A percentile compares a stretch with the other conserved stretches of the same genome.
These are phyloP conservation scores for Globisporangium uncinulatum DNA, from an alignment of 352 stramenopile genomes.

Conservation along the genomic window DNA sequence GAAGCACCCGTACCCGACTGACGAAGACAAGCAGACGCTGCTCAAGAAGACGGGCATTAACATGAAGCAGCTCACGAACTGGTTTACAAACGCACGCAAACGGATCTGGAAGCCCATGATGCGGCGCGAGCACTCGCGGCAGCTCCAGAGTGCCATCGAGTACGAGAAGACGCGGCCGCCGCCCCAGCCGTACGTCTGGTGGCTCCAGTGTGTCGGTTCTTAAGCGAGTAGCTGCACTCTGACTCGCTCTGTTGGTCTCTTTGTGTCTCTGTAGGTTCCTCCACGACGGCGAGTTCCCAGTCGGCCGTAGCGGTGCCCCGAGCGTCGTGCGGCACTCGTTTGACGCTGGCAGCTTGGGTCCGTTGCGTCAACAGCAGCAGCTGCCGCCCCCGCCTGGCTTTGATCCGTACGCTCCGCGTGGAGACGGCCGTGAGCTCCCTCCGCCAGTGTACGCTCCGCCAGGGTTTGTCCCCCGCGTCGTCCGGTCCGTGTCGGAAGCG, in stretches of 20 bases:
- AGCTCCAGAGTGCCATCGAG: constrained; percentile 69
- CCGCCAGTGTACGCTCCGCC: constrained; percentile 5
- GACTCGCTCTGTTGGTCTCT: not conserved
- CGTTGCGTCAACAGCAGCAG: constrained; percentile 12
- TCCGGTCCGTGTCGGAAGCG: constrained; percentile 68
- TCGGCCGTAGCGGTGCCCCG: constrained; percentile 17
- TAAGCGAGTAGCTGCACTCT: not conserved
- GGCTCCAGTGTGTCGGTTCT: not conserved
- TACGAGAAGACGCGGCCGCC: constrained; percentile 47
- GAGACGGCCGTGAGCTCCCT: constrained; percentile 9
- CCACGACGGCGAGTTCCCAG: constrained; percentile 30
- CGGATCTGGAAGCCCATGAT: constrained; percentile 90
- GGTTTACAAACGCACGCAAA: constrained; percentile 88
- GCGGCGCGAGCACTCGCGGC: constrained; percentile 72
- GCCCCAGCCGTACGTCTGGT: constrained; percentile 13
- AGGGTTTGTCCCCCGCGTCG: constrained; percentile 30
- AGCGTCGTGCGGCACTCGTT: constrained; percentile 53
- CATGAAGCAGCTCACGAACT: constrained; percentile 90
- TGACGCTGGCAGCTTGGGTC: constrained; percentile 52
- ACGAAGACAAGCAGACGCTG: constrained; percentile 89
- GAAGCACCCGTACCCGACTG: constrained; percentile 86
- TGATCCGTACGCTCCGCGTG: constrained; percentile 13
- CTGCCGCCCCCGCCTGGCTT: constrained; percentile 3
- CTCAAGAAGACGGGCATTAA: constrained; percentile 87
- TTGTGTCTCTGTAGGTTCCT: constrained; percentile 7